These are phyloP conservation scores for Hyaloscypha hepaticicola DNA, from an alignment of 495 filamentous ascomycete species.

Conservation along the genomic window DNA sequence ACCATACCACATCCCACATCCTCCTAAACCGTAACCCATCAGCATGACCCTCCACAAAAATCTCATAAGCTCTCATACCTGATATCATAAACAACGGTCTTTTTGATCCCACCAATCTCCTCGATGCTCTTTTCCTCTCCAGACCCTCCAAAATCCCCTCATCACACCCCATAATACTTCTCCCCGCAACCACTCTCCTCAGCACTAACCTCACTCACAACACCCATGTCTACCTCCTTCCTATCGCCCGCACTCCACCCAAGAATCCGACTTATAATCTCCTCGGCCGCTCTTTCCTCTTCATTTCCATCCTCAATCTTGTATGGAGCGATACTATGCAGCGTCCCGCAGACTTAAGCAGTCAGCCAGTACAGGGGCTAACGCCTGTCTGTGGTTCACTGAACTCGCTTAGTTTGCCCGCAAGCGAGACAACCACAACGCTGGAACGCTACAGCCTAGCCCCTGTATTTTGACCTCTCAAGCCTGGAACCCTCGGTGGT, in stretches of 20 bases:
- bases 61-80: slow-evolving; percentile 6
- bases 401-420: background rate
- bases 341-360: too few species aligned
- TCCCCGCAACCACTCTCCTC: background rate
- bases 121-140: background rate
- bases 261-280: background rate
- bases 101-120: background rate
- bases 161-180: background rate
- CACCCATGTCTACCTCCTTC: background rate
- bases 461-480: background rate
- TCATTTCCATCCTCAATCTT: background rate
- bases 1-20: background rate
- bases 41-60: background rate
- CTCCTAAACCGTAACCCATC: background rate
- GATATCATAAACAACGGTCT: slow-evolving; percentile 12
- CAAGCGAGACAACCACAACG: background rate
- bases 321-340: background rate
- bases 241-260: background rate
- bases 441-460: background rate
- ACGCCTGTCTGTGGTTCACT: background rate
- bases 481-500: background rate
- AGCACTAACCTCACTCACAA: background rate
- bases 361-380: background rate
- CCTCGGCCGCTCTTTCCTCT: background rate
- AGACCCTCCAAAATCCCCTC: background rate